Conservation (phyloP, 495 filamentous ascomycete species). For the Penicillium turbatum region DNA sequence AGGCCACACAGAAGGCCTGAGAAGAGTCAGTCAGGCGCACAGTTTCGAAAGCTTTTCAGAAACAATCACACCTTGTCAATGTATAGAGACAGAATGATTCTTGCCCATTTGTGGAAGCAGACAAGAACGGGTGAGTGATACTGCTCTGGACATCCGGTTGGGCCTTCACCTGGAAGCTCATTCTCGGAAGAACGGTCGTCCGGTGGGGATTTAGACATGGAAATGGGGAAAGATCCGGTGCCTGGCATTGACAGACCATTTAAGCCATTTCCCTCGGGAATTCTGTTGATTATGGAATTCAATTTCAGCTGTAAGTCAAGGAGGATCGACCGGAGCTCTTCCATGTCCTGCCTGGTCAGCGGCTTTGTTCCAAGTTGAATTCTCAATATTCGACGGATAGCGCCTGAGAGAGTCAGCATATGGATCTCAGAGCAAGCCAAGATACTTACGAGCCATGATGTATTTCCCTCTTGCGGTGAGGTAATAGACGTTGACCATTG, state of each 20-base stretch:
- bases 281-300: slow-evolving; percentile 41
- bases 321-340: slow-evolving; percentile 42
- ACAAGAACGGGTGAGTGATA: slow-evolving; percentile 44
- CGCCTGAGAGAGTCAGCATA: slow-evolving; percentile 29
- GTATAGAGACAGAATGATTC: slow-evolving; percentile 42
- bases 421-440: neutral
- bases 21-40: neutral
- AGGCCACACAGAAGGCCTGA: slow-evolving; percentile 50
- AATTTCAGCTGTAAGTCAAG: slow-evolving; percentile 44
- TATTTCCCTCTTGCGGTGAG: slow-evolving; percentile 45
- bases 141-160: slow-evolving; percentile 39
- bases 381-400: slow-evolving; percentile 41
- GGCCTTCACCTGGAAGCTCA: slow-evolving; percentile 37
- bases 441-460: slow-evolving; percentile 42
- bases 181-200: slow-evolving; percentile 25
- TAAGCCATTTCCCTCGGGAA: slow-evolving; percentile 25
- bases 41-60: neutral
- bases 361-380: slow-evolving; percentile 46
- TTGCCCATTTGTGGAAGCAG: slow-evolving; percentile 46
- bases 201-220: slow-evolving; percentile 31
- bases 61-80: slow-evolving; percentile 39
- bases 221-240: slow-evolving; percentile 23
- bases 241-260: slow-evolving; percentile 14
- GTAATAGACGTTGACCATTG: slow-evolving; percentile 48
- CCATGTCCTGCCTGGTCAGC: slow-evolving; percentile 42